Evolutionary conservation across 148 eudicot genomes (phyloP).

Genomic region (Vaccinium corymbosum): DNA sequence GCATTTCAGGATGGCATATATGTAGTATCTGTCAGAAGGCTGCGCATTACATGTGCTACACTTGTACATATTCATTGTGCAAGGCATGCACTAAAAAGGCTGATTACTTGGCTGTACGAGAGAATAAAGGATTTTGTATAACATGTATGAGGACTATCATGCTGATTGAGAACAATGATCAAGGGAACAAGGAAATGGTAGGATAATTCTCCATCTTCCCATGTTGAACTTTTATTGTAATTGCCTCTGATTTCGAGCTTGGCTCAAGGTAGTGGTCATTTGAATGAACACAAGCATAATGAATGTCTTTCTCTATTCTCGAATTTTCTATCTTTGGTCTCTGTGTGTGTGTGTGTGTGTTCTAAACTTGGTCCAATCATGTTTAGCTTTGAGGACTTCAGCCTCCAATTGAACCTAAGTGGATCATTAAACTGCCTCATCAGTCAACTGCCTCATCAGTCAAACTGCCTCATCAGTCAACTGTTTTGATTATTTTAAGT

Average conservation of each 20-base stretch:
- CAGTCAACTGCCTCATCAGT: neutral
- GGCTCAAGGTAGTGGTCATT: conserved; percentile 1
- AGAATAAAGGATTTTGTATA: conserved; percentile 81
- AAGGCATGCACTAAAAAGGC: conserved; percentile 78
- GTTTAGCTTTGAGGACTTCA: neutral
- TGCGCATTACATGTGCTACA: conserved; percentile 85
- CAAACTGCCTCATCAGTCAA: neutral
- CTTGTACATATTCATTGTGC: conserved; percentile 86
- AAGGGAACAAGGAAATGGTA: conserved; percentile 69
- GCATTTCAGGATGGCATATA: conserved; percentile 92
- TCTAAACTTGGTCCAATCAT: neutral
- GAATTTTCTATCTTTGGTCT: neutral
- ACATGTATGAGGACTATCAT: conserved; percentile 73
- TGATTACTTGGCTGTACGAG: conserved; percentile 65
- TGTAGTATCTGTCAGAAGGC: conserved; percentile 82
- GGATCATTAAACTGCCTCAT: neutral
- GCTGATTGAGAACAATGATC: conserved; percentile 73
- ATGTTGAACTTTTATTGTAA: conserved; percentile 3
- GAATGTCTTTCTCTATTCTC: neutral
- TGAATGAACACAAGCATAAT: conserved; percentile 4
- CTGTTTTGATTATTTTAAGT: neutral
- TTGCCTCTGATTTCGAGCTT: conserved; percentile 6
- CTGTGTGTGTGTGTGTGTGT: neutral
- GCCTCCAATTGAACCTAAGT: neutral
- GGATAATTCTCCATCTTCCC: conserved; percentile 22